Percentiles rank a stretch among this genome's conserved stretches.
Evolutionary conservation across 768 basidiomycete genomes (phyloP).

Genomic region (Cystofilobasidium ferigula): DNA sequence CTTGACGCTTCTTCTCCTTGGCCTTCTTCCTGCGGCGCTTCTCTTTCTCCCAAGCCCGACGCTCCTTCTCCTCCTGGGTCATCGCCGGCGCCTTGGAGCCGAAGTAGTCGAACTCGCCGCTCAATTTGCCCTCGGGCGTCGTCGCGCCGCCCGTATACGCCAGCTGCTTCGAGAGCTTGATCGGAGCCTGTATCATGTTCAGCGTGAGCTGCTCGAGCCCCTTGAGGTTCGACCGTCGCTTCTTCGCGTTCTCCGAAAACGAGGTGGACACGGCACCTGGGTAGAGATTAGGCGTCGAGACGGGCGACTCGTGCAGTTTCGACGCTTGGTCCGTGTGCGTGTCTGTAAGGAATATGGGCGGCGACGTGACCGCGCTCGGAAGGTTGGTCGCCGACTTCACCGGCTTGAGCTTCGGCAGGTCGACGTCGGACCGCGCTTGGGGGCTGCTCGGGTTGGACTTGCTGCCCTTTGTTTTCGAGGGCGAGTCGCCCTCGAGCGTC

Average conservation of each 20-base stretch:
- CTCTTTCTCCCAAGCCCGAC: conserved; percentile 42
- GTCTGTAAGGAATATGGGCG: conserved; percentile 7
- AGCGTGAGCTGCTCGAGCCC: conserved; percentile 20
- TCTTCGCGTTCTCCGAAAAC: conserved; percentile 24
- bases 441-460: conserved; percentile 5
- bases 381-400: not conserved
- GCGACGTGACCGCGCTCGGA: not conserved
- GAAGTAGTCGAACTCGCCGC: conserved; percentile 37
- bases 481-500: not conserved
- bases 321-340: conserved; percentile 1
- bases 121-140: conserved; percentile 31
- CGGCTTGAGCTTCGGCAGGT: not conserved
- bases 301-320: not conserved
- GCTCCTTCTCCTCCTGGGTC: conserved; percentile 42
- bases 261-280: conserved; percentile 2
- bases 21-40: conserved; percentile 32
- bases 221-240: conserved; percentile 21
- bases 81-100: conserved; percentile 24
- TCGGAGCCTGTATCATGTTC: conserved; percentile 16
- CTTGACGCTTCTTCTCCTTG: conserved; percentile 54
- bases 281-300: not conserved
- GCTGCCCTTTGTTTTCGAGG: conserved; percentile 16
- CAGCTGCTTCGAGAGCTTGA: conserved; percentile 17
- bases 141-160: conserved; percentile 10
- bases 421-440: not conserved